Base-by-base conservation (phyloP, 1,284 basidiomycete species). In the Cryptococcus sp. region DNA sequence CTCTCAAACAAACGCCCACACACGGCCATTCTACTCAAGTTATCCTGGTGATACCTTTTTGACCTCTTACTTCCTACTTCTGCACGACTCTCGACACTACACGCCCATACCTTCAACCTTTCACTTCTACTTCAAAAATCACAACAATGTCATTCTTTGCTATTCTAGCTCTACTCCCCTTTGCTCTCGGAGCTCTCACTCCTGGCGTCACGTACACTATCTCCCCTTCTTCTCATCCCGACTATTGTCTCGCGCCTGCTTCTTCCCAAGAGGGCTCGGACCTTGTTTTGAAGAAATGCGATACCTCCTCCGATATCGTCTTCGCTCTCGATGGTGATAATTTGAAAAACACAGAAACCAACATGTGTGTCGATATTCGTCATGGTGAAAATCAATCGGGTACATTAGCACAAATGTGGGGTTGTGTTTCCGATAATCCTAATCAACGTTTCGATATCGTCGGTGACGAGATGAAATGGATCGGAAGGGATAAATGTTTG, bases 321-420 rank as follows among this genome's bases (percentile, higher is more conserved):
- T 55, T 52, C 48, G 49, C 50, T 41, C 53, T 59, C 41, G 41
- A 43, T 14, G 48, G 48, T 28, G 54, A 56, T 45, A 59, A 61
- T 46, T 48, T 54, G 34, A 44, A 54, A 44, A 67, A 65, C 59
- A 59, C 65, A 2, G 63, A 54, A 18, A 56, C 59, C 47, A 53
- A 61, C 50, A 57, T 56, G 55, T 70, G 69, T 56, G 49, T 66
- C 45, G 70, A 72, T 56, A 51, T 71, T 40, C 55, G 56, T 10
- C 63, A 70, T 54, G 68, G 63, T 32, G 54, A 50, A 2, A 39
- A 49, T 23, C 55, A 56, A 55, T 63, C 64, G 45, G 71, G 71
- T 16, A 73, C 64, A 61, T 53, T 54, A 32, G 32, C 61, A 28
- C 71, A 73, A 54, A 45, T 66, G 24, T 73, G 69, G 69, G 54